phyloP scores from a whole-genome alignment of 179 eudicot genomes.

The Amaranthus tricolor region DNA sequence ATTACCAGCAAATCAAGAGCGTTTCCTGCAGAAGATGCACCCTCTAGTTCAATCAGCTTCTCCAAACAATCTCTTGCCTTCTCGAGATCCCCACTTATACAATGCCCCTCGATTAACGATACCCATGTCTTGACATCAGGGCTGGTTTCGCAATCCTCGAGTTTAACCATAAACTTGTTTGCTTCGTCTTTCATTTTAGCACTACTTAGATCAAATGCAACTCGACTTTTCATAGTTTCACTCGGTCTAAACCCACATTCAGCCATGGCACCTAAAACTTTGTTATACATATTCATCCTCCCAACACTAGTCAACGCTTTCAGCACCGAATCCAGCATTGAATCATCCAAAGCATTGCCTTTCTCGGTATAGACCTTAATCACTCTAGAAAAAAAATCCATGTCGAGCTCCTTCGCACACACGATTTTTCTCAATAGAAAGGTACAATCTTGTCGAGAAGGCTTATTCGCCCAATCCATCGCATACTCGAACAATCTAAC shows the following conservation, averaged over 20 bases:
- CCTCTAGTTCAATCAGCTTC: slow-evolving; percentile 47
- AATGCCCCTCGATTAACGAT: slow-evolving; percentile 64
- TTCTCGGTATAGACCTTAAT: slow-evolving; percentile 43
- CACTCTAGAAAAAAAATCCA: slow-evolving; percentile 54
- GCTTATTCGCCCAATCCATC: slow-evolving; percentile 50
- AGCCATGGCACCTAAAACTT: slow-evolving; percentile 60
- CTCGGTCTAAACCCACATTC: slow-evolving; percentile 53
- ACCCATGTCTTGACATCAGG: slow-evolving; percentile 45
- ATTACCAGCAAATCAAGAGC: slow-evolving; percentile 55
- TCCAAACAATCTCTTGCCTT: slow-evolving; percentile 50
- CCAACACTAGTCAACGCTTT: slow-evolving; percentile 76
- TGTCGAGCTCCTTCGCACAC: slow-evolving; percentile 53
- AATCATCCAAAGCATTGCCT: slow-evolving; percentile 45
- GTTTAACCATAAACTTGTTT: slow-evolving; percentile 42
- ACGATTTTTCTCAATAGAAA: slow-evolving; percentile 64
- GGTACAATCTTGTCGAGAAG: slow-evolving; percentile 52
- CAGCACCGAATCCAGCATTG: slow-evolving; percentile 49
- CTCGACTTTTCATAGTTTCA: slow-evolving; percentile 36
- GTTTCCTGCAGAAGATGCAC: slow-evolving; percentile 39
- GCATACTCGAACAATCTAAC: slow-evolving; percentile 66
- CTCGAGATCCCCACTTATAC: slow-evolving; percentile 52
- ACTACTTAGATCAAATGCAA: slow-evolving; percentile 60
- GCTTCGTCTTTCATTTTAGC: slow-evolving; percentile 48
- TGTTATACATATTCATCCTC: slow-evolving; percentile 57
- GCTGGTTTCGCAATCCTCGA: slow-evolving; percentile 30